Base-by-base conservation (phyloP, 768 basidiomycete species). In the Gautieria morchelliformis region DNA sequence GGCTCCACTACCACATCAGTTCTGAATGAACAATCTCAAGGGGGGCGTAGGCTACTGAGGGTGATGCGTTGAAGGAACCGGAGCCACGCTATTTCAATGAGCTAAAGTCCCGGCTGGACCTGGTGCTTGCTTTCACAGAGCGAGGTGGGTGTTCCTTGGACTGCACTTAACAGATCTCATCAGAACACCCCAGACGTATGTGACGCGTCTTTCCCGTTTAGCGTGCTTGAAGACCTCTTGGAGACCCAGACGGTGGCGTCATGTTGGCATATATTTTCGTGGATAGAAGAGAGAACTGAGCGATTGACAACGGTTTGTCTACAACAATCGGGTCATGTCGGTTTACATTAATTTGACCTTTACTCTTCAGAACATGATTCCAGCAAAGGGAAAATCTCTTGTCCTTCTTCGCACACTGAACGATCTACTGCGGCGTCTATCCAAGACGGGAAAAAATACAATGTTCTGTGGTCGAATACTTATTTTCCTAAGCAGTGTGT, bases 401-500 rank as follows among this genome's bases (percentile, higher is more conserved):
- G 75, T 87, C 55, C 77, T 96, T 14, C 77, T 95, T 24, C 82
- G 93, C 50, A 87, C 86, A 19, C 74, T 93, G 42, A 96, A 96
- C 65, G 92, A 93, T 62, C 78, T 95, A 2, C 75, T 95, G 2
- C 80, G 91, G 8, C 82, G 92, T 1, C 75, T 95, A 11, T 93
- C 90, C 41, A 93, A 93, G 70, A 87, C 84, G 68, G 88, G 87
- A 19, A 78, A 83, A 5, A 89, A 86, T 53, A 91, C 90, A 20
- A 81, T 86, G 62, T 91, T 96, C 69, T 90, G 88, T 63, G 93
- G 93, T 5, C 81, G 91, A 1, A 94, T 96, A 66, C 74, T 93
- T 67, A 86, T 87, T 1, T 93, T 94, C 68, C 72, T 95, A 51
- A 89, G 87, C 59, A 81, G 80, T 1, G 89, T 91, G 1, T 95